Conservation (phyloP, 1,284 basidiomycete genomes). For the Laetiporus sulphureus region DNA sequence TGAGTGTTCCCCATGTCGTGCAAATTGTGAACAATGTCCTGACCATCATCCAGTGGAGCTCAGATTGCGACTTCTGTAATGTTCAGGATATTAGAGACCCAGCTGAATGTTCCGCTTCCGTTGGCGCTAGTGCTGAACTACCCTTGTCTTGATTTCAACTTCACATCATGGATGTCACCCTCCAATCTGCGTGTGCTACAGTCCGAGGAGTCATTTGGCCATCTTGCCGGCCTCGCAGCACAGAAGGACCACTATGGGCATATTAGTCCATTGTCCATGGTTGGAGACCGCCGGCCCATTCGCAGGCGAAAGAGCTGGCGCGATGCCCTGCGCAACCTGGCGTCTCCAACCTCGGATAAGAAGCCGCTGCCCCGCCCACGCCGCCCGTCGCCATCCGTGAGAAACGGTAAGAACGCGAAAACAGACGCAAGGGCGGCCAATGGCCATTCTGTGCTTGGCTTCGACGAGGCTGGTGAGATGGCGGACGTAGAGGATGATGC, state of each 20-base stretch:
- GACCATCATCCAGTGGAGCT: conserved; percentile 67
- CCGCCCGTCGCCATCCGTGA: conserved; percentile 10
- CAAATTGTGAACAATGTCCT: conserved; percentile 4
- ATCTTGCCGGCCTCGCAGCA: conserved; percentile 61
- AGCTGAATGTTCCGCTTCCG: conserved; percentile 53
- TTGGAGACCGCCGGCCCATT: conserved; percentile 53
- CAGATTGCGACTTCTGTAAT: conserved; percentile 80
- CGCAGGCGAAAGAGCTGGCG: conserved; percentile 48
- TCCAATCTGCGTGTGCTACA: conserved; percentile 79
- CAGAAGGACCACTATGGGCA: conserved; percentile 88
- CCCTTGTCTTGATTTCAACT: conserved; percentile 90
- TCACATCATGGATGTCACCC: conserved; percentile 95
- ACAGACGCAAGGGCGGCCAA: background rate
- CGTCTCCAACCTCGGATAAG: conserved; percentile 18
- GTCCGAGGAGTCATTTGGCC: conserved; percentile 75
- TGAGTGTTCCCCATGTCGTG: conserved; percentile 35
- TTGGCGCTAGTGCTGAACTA: conserved; percentile 80
- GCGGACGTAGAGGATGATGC: conserved; percentile 47
- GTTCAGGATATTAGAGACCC: conserved; percentile 74
- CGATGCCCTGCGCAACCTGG: conserved; percentile 30
- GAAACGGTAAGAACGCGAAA: conserved; percentile 4
- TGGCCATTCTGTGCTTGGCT: conserved; percentile 1
- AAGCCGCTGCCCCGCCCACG: conserved; percentile 16
- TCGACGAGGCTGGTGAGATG: conserved; percentile 26
- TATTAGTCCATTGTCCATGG: conserved; percentile 83